phyloP scores from a whole-genome alignment of 768 basidiomycete genomes.

The Myochromella boudieri region DNA sequence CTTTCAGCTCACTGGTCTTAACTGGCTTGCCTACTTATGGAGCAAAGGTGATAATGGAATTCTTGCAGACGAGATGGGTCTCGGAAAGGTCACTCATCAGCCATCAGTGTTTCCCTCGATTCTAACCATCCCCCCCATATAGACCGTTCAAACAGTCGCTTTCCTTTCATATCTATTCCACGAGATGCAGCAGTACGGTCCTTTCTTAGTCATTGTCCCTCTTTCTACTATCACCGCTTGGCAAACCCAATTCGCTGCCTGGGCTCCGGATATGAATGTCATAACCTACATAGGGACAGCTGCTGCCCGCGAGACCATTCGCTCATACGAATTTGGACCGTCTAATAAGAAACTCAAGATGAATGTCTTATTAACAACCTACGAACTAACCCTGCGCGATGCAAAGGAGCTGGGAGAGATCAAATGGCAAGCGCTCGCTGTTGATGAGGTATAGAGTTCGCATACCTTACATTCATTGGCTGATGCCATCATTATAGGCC shows the following conservation, averaged over 20 bases:
- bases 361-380: constrained; percentile 96
- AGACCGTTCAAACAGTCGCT: constrained; percentile 95
- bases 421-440: constrained; percentile 96
- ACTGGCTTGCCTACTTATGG: constrained; percentile 99
- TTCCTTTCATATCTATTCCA: constrained; percentile 96
- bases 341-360: constrained; percentile 91
- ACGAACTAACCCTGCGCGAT: constrained; percentile 93
- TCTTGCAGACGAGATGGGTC: constrained; percentile 98
- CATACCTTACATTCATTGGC: constrained; percentile 4
- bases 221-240: constrained; percentile 98
- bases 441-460: constrained; percentile 76
- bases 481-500: constrained; percentile 51
- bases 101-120: constrained; percentile 3
- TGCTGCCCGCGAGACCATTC: constrained; percentile 84
- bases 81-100: constrained; percentile 69
- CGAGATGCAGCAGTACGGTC: constrained; percentile 88
- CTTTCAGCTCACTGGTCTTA: constrained; percentile 96
- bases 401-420: constrained; percentile 85
- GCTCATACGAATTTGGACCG: constrained; percentile 87
- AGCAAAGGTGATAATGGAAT: constrained; percentile 94
- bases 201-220: constrained; percentile 96
- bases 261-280: constrained; percentile 97
- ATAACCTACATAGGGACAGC: constrained; percentile 95
- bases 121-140: constrained; percentile 6
- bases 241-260: constrained; percentile 91